Evolutionary conservation across 2,329 filamentous ascomycete species (phyloP).

Genomic region (Paecilomyces sp.): DNA sequence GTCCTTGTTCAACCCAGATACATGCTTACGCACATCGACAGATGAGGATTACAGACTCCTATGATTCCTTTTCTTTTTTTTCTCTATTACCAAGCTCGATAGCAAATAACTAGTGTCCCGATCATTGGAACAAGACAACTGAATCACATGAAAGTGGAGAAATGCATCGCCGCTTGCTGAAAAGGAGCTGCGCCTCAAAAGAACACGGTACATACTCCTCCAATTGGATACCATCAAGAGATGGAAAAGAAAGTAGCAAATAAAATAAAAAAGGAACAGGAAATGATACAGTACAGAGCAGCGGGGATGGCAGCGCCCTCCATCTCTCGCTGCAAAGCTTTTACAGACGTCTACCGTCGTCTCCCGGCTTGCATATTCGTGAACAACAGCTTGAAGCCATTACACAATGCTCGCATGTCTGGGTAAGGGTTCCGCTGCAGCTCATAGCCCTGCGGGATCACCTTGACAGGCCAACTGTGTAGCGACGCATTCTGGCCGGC

Average conservation of each 20-base stretch:
- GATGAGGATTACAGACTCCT: background rate
- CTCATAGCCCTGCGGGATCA: slow-evolving; percentile 90
- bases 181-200: background rate
- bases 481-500: slow-evolving; percentile 68
- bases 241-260: slow-evolving; percentile 8
- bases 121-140: background rate
- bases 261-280: slow-evolving; percentile 5
- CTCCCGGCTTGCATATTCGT: slow-evolving; percentile 50
- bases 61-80: background rate
- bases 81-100: background rate
- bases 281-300: slow-evolving; percentile 11
- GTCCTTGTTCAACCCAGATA: background rate
- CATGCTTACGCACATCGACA: background rate
- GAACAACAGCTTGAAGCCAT: slow-evolving; percentile 89
- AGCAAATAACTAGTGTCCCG: background rate
- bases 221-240: background rate
- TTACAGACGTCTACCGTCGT: slow-evolving; percentile 13
- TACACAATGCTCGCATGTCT: slow-evolving; percentile 90
- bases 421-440: slow-evolving; percentile 83
- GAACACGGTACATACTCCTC: background rate
- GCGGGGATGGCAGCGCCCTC: slow-evolving; percentile 1
- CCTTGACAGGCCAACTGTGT: slow-evolving; percentile 76
- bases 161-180: background rate
- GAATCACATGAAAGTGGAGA: background rate
- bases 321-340: background rate